Evolutionary conservation across 1,284 basidiomycete genomes (phyloP), one percentile per base, ranked within the genome.

Genomic region (Tilletiaria anomala): DNA sequence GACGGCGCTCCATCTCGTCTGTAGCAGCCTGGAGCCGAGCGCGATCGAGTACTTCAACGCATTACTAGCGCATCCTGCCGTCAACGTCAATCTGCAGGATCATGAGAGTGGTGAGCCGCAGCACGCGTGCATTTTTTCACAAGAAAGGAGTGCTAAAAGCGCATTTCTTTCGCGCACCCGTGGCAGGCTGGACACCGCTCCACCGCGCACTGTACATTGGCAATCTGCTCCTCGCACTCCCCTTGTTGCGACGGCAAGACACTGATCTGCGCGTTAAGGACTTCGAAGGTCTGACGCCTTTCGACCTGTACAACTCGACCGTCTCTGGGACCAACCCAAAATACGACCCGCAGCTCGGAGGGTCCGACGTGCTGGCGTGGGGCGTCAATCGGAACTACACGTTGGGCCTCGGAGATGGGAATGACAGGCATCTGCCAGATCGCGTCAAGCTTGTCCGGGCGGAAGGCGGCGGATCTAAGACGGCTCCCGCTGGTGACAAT

Each of bases 191-290:
- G 80, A 93, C 88, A 0, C 76, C 91, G 2, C 72, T 97, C 16
- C 93, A 99, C 64, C 74, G 87, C 36, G 86, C 89, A 1, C 70
- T 96, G 45, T 97, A 93, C 65, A 69, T 73, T 21, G 88, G 85
- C 3, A 91, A 97, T 63, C 61, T 96, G 14, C 72, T 78, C 37
- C 78, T 79, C 21, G 84, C 81, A 69, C 47, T 84, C 35, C 70
- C 88, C 14, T 72, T 97, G 5, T 70, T 88, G 32, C 77, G 80
- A 47, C 76, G 80, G 26, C 56, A 73, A 20, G 85, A 91, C 57
- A 78, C 78, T 15, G 86, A 96, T 58, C 68, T 73, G 0, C 70
- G 75, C 1, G 56, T 86, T 43, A 88, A 86, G 66, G 93, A 97
- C 60, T 65, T 72, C 26, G 91, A 96, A 59, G 91, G 88, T 1